These are phyloP conservation scores for Amaranthus palmeri DNA, from an alignment of 148 eudicot genomes.

Conservation along the genomic window DNA sequence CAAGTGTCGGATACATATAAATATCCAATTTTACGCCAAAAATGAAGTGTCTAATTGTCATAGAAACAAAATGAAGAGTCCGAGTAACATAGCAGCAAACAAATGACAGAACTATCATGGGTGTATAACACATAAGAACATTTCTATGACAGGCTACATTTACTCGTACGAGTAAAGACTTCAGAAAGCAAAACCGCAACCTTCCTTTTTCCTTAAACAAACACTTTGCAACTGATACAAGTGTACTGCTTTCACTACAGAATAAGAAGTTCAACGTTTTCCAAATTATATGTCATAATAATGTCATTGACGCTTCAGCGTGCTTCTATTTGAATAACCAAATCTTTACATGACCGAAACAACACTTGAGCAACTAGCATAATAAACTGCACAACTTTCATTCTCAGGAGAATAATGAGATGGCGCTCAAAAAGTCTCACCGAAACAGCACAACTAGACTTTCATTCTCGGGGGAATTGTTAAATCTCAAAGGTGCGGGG, in stretches of 20 bases:
- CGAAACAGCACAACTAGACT: no score
- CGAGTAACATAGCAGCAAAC: background rate
- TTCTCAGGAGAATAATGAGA: no score
- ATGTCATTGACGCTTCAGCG: background rate
- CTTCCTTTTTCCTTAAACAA: background rate
- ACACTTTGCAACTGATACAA: background rate
- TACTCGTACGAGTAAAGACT: background rate
- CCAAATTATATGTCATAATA: background rate
- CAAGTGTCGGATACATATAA: no score
- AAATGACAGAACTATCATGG: background rate
- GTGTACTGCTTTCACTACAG: background rate
- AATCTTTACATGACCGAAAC: background rate
- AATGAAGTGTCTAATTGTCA: no score
- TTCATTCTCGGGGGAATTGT: no score
- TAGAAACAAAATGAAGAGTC: no score
- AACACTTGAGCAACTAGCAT: background rate
- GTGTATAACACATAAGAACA: background rate
- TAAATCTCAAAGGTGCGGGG: no score
- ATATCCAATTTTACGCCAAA: no score
- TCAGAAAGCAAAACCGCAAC: background rate
- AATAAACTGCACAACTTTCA: no score
- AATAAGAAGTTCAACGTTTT: background rate
- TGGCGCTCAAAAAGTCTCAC: no score
- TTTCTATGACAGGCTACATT: background rate
- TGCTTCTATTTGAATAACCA: background rate